These are phyloP conservation scores for Stagonosporopsis vannaccii DNA, from an alignment of 2,329 filamentous ascomycete genomes.

Conservation along the genomic window DNA sequence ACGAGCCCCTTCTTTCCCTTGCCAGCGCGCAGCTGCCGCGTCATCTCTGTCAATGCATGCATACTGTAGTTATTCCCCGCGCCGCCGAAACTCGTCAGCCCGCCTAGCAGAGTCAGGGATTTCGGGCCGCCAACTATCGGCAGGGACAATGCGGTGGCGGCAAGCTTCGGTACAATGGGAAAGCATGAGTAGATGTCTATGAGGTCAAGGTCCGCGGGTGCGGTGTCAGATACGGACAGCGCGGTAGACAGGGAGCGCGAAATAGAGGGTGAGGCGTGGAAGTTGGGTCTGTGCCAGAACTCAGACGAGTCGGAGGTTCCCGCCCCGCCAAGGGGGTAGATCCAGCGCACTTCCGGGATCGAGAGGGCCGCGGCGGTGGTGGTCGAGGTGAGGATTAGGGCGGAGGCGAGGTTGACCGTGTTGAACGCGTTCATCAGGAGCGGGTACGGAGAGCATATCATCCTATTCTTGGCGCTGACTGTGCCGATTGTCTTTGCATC, in stretches of 20 bases:
- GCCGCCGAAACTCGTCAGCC: conserved; percentile 72
- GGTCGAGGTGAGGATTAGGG: conserved; percentile 66
- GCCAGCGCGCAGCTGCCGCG: conserved; percentile 58
- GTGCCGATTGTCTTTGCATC: conserved; percentile 62
- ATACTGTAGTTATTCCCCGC: conserved; percentile 76
- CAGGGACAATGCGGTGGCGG: conserved; percentile 66
- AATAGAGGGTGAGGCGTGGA: conserved; percentile 65
- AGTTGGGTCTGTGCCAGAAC: conserved; percentile 71
- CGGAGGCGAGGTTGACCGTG: conserved; percentile 69
- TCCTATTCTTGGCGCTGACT: conserved; percentile 65
- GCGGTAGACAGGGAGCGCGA: conserved; percentile 64
- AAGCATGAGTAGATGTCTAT: conserved; percentile 74
- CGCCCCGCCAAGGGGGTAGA: conserved; percentile 70
- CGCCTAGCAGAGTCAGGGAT: conserved; percentile 68
- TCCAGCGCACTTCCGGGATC: conserved; percentile 64
- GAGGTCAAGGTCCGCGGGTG: conserved; percentile 62
- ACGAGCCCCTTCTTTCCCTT: conserved; percentile 62
- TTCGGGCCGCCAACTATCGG: conserved; percentile 55
- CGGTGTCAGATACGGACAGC: conserved; percentile 57
- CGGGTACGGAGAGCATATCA: conserved; percentile 74
- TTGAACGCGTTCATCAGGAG: conserved; percentile 77
- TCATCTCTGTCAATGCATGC: conserved; percentile 59
- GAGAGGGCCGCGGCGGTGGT: conserved; percentile 62
- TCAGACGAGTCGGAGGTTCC: conserved; percentile 65
- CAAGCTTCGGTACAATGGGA: conserved; percentile 73